Base-by-base conservation (phyloP, 1,284 basidiomycete species). In the Sanghuangporus weigelae region DNA sequence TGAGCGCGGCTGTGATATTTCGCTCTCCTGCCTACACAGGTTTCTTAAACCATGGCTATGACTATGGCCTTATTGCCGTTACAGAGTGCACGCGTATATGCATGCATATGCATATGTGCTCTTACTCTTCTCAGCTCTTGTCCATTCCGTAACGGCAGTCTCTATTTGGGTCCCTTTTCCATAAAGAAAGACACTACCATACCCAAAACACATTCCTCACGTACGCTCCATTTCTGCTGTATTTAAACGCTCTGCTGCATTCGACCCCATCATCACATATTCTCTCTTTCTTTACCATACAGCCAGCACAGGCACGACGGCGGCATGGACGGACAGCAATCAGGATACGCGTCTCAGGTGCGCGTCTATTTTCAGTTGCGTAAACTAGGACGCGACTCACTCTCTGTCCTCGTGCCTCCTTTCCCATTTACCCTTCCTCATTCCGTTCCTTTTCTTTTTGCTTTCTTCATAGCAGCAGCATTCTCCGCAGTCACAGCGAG, bases 401-500 rank as follows among this genome's bases (percentile, higher is more conserved):
- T 46, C 21, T 46, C 44, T 46, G 44, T 19, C 16, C 35, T 56
- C 14, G 21, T n/a, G 26, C 19, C 50, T 40, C 31, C 49, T 42
- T 2, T 19, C 56, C 16, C 10, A 38, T 26, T 21, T 11, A 19
- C 39, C 44, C 39, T 54, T 55, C 23, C 51, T 55, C n/a, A n/a
- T 46, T 21, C n/a, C 21, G 21, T 36, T 8, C 8, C 14, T 19
- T 40, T 12, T 31, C 31, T n/a, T 39, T n/a, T n/a, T 46, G 7
- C 21, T 21, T 19, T 46, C 16, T 19, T 11, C 44, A 21, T 19
- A n/a, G 8, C 44, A 7, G 76, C 73, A 56, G 48, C 57, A 49
- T 49, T 46, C 57, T 26, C 57, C 59, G 21, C 57, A 49, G 7
- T 26, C 54, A 16, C 59, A 42, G 72, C 70, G 73, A 12, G 38